A percentile compares a stretch with the other conserved stretches of the same genome.
These are phyloP conservation scores for Pythium graminicola DNA, from an alignment of 352 stramenopile species.

Conservation along the genomic window DNA sequence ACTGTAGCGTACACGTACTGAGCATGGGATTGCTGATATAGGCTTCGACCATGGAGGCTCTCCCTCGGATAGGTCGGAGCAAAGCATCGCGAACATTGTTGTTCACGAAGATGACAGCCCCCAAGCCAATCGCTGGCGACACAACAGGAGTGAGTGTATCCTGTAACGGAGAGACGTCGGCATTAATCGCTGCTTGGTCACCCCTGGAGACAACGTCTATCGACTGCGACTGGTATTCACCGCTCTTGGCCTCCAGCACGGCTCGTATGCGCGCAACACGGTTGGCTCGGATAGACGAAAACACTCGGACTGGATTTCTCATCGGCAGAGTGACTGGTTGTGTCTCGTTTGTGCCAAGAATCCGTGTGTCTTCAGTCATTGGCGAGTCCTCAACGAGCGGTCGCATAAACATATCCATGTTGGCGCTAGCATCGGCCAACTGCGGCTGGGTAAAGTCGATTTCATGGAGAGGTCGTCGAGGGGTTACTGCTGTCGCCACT, in stretches of 20 bases:
- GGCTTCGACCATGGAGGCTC: conserved; percentile 8
- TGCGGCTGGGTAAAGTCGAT: conserved; percentile 18
- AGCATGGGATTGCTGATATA: conserved; percentile 20
- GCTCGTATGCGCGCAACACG: conserved; percentile 12
- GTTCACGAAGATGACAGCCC: not conserved
- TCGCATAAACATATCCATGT: conserved; percentile 11
- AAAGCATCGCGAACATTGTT: not conserved
- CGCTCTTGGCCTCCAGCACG: conserved; percentile 7
- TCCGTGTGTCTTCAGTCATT: not conserved
- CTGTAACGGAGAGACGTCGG: too few species aligned
- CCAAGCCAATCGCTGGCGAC: not conserved
- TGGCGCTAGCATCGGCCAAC: not conserved
- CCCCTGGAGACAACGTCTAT: too few species aligned
- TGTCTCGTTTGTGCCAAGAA: not conserved
- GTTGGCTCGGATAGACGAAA: conserved; percentile 11
- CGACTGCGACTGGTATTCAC: not conserved
- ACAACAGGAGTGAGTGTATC: too few species aligned
- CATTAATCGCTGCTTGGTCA: too few species aligned
- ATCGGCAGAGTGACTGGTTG: not conserved
- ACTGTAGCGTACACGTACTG: conserved; percentile 19
- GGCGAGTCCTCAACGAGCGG: conserved; percentile 1
- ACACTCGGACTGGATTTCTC: conserved; percentile 6
- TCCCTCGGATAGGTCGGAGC: conserved; percentile 1
- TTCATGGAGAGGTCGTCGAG: conserved; percentile 18
- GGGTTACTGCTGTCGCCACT: not conserved